Percentiles rank a stretch among this genome's conserved stretches.
Conservation (phyloP, 257 asterid species). For the Scutellaria galericulata region DNA sequence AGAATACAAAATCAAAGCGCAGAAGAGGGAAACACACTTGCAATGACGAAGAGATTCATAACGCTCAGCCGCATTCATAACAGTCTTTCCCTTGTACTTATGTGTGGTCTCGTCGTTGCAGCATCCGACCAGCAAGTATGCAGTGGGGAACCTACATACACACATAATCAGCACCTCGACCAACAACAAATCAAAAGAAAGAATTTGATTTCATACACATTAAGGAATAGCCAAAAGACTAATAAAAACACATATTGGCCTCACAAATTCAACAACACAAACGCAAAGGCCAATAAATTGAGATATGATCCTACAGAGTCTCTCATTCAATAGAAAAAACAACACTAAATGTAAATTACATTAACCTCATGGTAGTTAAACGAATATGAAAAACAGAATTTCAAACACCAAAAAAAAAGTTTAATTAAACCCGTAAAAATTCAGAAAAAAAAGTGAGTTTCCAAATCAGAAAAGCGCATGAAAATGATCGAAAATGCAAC, state of each 20-base stretch:
- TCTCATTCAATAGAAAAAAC: neutral
- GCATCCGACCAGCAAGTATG: slow-evolving; percentile 78
- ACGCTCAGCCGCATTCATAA: slow-evolving; percentile 72
- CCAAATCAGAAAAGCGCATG: neutral
- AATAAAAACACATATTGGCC: neutral
- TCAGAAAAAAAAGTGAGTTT: neutral
- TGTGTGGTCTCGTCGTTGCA: slow-evolving; percentile 77
- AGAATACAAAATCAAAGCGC: neutral
- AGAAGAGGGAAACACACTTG: slow-evolving; percentile 45
- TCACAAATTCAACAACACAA: neutral
- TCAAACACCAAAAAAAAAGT: neutral
- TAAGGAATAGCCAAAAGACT: neutral
- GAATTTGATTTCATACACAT: neutral
- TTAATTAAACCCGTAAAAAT: neutral
- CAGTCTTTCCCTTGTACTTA: slow-evolving; percentile 80
- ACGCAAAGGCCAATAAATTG: neutral
- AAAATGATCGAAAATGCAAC: neutral
- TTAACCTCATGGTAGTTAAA: neutral
- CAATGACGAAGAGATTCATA: slow-evolving; percentile 84
- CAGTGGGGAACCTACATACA: slow-evolving; percentile 58
- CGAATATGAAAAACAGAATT: slow-evolving; percentile 17
- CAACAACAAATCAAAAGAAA: too few species aligned
- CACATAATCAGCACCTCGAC: slow-evolving; percentile 17
- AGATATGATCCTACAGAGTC: slow-evolving; percentile 9
- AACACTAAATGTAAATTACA: neutral